phyloP scores from a whole-genome alignment of 768 basidiomycete species.

The Boletus pseudopeckii region DNA sequence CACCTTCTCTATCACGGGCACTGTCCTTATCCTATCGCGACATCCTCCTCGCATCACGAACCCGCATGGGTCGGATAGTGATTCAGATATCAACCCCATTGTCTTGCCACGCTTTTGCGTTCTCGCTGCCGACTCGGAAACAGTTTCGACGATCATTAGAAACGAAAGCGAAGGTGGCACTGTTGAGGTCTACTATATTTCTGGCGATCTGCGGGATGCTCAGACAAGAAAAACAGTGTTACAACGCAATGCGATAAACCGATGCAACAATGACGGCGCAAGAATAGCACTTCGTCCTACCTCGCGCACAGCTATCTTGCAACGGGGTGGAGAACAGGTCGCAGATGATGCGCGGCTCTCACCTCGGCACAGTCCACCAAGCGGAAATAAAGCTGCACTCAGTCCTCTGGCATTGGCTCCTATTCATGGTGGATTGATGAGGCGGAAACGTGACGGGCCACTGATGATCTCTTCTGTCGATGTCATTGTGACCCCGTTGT shows the following conservation, averaged over 20 bases:
- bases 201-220: conserved; percentile 54
- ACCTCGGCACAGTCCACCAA: conserved; percentile 20
- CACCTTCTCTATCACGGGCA: conserved; percentile 63
- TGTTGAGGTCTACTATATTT: conserved; percentile 62
- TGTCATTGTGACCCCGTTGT: conserved; percentile 52
- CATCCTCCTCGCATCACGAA: conserved; percentile 24
- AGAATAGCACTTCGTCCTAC: conserved; percentile 51
- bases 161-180: conserved; percentile 52
- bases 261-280: conserved; percentile 59
- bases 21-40: conserved; percentile 55
- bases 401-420: conserved; percentile 12
- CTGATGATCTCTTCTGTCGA: conserved; percentile 59
- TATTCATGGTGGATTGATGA: conserved; percentile 32
- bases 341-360: conserved; percentile 20
- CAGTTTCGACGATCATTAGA: conserved; percentile 52
- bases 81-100: conserved; percentile 47
- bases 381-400: conserved; percentile 14
- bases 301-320: conserved; percentile 23
- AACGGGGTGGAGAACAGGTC: conserved; percentile 20
- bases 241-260: conserved; percentile 55
- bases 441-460: conserved; percentile 50
- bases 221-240: conserved; percentile 64
- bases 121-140: conserved; percentile 63
- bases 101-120: conserved; percentile 67
- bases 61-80: conserved; percentile 23